Base-by-base conservation (phyloP, 257 asterid genomes). In the Ocimum tenuiflorum region DNA sequence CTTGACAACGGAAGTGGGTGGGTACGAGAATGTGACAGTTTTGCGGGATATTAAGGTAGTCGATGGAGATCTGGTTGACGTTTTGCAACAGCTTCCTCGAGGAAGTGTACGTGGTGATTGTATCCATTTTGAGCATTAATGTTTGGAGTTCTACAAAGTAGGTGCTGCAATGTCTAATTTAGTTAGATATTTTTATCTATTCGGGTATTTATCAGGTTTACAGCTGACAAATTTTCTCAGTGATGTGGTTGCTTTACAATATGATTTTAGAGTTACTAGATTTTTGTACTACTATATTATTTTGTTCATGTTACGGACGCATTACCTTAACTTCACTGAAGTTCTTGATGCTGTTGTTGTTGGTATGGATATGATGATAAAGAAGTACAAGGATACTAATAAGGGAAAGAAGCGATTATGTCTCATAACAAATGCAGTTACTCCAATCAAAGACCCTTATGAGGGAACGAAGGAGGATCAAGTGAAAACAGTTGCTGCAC, bases 311-410 rank as follows among this genome's bases (percentile, higher is more conserved):
- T 65, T 48, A 52, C 56, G 43, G 29, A 63, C 36, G 46, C 55
- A 63, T 35, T 72, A 48, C 95, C 95, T 83, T 86, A 82, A 92
- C 94, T 55, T 19, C 24, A 42, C 59, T 17, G 49, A 77, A 92
- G 99, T 94, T 90, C 86, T 94, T 85, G 99, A 94, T 90, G 99
- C 94, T 47, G 73, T 88, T 78, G 81, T 94, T 76, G 97, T 89
- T 60, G 97, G 88, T 59, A 83, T 89, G 87, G 99, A 92, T 75
- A 84, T 92, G 97, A 63, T 92, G 75, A 87, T 92, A 51, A 89
- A 89, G 73, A 92, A 86, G 77, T 92, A 80, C 55, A 91, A 89
- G 60, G 62, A 71, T 31, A 86, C 96, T 57, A 82, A 63, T 84
- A 89, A 86, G 83, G 99, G 97, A 60, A 94, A 82, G 83, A 90